Evolutionary conservation across 768 basidiomycete species (phyloP), one percentile per base, ranked within the genome.

Genomic region (Mycena rosella): DNA sequence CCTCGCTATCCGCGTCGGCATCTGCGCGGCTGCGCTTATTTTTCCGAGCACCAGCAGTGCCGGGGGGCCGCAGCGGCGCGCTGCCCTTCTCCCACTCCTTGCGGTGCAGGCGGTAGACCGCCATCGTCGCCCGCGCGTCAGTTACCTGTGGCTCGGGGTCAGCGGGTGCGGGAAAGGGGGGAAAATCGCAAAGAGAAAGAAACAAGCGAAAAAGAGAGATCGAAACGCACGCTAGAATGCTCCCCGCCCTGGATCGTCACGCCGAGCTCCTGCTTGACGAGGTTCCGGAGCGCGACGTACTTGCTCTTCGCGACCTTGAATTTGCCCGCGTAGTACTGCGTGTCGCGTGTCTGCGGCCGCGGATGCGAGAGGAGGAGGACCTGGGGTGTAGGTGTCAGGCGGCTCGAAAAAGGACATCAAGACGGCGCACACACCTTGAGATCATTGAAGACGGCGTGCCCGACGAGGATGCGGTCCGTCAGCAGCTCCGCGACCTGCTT

Each of bases 61-160:
- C n/a, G 17, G 24, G 9, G 3, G 10, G 15, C 5, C 32, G n/a
- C 20, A 44, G n/a, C 55, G 59, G 24, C n/a, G 81, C 77, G 6
- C 80, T 77, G n/a, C 84, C 83, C 63, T 83, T 84, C 71, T 99
- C 96, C 95, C 95, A 99, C 52, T 88, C 85, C 57, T 88, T 89
- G 72, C 92, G 90, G 77, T 96, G 86, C 20, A 96, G 75, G 9
- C 96, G 86, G 77, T 93, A 98, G 42, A 98, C 82, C 0, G 95
- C 96, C 95, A 99, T 98, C 0, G 96, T 94, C 0, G 96, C 97
- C 57, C 96, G 87, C 0, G 96, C 96, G 76, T 99, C 96, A 20
- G 88, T 93, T 6, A 98, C 90, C 96, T 98, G 68, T 27, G 42
- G 36, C 32, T 42, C n/a, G n/a, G n/a, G n/a, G n/a, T n/a, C n/a